Evolutionary conservation across 257 asterid genomes (phyloP).

Genomic region (Scutellaria minor): DNA sequence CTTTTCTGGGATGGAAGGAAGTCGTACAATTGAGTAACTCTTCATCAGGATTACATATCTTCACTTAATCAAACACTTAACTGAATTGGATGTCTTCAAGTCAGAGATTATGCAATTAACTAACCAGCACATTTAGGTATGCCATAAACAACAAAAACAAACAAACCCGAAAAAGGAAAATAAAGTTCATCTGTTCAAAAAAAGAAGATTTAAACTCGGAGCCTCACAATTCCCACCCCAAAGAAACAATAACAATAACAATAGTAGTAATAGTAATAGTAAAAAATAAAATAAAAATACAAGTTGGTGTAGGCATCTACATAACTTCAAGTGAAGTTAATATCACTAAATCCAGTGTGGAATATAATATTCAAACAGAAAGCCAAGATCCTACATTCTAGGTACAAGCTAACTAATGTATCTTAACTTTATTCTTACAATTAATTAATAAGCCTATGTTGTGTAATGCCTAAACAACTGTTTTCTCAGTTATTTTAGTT

Average conservation of each 20-base stretch:
- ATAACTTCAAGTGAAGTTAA: slow-evolving; percentile 15
- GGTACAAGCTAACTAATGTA: slow-evolving; percentile 39
- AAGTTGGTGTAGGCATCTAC: not conserved
- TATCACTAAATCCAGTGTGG: not conserved
- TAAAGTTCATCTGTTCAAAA: slow-evolving; percentile 1
- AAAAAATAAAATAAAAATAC: not conserved
- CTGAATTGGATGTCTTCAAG: not conserved
- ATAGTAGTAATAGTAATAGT: not conserved
- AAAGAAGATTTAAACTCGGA: not conserved
- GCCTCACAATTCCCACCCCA: too few relatives aligned
- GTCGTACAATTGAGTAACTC: not conserved
- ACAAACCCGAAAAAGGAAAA: not conserved
- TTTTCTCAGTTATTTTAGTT: slow-evolving; percentile 28
- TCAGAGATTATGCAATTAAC: not conserved
- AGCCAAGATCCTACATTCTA: slow-evolving; percentile 48
- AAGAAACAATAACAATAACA: not conserved
- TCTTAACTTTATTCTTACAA: slow-evolving; percentile 27
- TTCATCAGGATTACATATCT: slow-evolving; percentile 2
- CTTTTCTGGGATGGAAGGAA: too few relatives aligned
- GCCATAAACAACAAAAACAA: slow-evolving; percentile 27
- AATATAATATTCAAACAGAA: slow-evolving; percentile 34
- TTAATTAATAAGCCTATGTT: slow-evolving; percentile 34
- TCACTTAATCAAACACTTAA: not conserved
- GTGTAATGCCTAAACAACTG: slow-evolving; percentile 32
- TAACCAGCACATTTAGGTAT: not conserved